Evolutionary conservation across 495 filamentous ascomycete genomes (phyloP), one percentile per base, ranked within the genome.

Genomic region (Friedmanniomyces simplex): DNA sequence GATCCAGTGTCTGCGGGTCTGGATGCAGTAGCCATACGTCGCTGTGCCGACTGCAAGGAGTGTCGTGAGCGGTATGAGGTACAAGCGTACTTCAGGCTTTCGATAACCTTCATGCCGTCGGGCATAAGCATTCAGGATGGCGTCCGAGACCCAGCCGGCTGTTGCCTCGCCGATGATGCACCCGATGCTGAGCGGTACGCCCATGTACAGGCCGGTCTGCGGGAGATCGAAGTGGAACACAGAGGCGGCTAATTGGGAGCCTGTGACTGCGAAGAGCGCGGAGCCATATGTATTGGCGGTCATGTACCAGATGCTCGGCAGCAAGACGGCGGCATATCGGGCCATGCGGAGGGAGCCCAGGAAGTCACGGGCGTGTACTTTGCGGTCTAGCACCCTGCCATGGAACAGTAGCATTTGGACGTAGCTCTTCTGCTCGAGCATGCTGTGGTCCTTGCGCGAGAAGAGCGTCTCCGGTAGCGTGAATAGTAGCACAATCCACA

Each of bases 1-100:
- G 28, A 60, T 54, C 68, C 66, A 70, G 54, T 68, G 63, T 11
- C 56, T 65, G 32, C 66, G 58, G 50, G 64, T 56, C 49, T 63
- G 58, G 12, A 68, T 54, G 21, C 58, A 62, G 12, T 70, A 65
- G n/a, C 69, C 69, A 46, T 70, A 67, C 32, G 70, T 67, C 18
- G 70, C 65, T 45, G 54, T 36, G 13, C 63, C 63, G 20, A 56
- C 54, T 10, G 64, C 62, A 12, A 71, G 52, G 21, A 67, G 26
- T 2, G 65, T 54, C 1, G 52, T 52, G 10, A 59, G 59, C 63
- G 62, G 66, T 4, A 68, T 61, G 16, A 59, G 58, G 7, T 64
- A 50, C 2, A 71, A 55, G 8, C 68, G 57, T 14, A 63, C 59
- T 52, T 71, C 67, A 6, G 67, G 67, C 20, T 39, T 53, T 5